phyloP scores from a whole-genome alignment of 1,284 basidiomycete genomes.

The Rhodotorula sp. region DNA sequence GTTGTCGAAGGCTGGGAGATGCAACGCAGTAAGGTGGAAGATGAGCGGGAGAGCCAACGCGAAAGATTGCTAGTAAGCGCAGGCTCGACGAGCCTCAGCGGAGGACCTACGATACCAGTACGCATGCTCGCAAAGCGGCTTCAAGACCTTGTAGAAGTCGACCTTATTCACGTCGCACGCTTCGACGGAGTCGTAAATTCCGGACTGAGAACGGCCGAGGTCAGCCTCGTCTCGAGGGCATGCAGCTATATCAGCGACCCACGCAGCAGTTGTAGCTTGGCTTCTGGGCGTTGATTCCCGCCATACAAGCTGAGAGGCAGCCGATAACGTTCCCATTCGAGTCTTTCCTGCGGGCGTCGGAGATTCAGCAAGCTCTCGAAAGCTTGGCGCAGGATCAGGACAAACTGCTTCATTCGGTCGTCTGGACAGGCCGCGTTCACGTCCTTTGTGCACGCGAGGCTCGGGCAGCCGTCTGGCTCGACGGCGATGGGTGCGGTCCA shows the following conservation, averaged over 20 bases:
- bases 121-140: constrained; percentile 15
- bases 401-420: constrained; percentile 24
- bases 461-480: constrained; percentile 18
- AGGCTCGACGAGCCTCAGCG: no score
- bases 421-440: constrained; percentile 14
- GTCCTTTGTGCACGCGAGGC: constrained; percentile 8
- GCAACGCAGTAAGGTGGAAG: accelerated
- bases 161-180: neutral
- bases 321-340: constrained; percentile 13
- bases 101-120: constrained; percentile 6
- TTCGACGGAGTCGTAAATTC: constrained; percentile 10
- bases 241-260: neutral
- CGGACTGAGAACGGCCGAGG: neutral
- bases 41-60: no score
- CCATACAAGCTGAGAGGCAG: constrained; percentile 19
- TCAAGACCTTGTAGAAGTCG: constrained; percentile 16
- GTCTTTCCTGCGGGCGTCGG: constrained; percentile 3
- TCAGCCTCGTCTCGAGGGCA: no score
- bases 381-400: neutral
- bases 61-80: no score
- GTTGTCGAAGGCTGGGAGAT: constrained; percentile 7
- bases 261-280: constrained; percentile 25
- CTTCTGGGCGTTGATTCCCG: constrained; percentile 4
- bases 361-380: neutral
- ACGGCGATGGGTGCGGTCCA: constrained; percentile 16